Percentiles rank a stretch among this genome's conserved stretches.
Conservation (phyloP, 768 basidiomycete genomes). For the Sporobolomyces roseus region DNA sequence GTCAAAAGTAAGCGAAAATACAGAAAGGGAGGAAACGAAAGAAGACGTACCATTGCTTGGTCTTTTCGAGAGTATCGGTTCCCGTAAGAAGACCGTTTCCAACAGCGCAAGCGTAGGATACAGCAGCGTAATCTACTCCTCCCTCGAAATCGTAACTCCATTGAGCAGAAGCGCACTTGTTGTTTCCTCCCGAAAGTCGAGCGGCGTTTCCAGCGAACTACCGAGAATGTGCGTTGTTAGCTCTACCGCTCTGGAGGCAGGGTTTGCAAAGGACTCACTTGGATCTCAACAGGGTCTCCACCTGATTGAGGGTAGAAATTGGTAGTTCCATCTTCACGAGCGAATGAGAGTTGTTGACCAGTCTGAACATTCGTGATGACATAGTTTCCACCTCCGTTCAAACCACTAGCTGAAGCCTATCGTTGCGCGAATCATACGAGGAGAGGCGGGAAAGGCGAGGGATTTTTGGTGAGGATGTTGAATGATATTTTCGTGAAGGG, state of each 20-base stretch:
- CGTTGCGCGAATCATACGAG: not conserved
- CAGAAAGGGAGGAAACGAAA: not conserved
- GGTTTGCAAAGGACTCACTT: constrained; percentile 15
- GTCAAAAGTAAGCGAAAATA: not conserved
- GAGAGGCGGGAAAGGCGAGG: not conserved
- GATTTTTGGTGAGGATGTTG: not conserved
- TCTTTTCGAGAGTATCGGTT: constrained; percentile 36
- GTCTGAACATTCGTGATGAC: constrained; percentile 35
- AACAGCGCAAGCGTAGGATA: constrained; percentile 37
- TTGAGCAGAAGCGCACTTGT: constrained; percentile 36
- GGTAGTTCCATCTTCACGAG: constrained; percentile 14
- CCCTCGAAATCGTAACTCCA: constrained; percentile 21
- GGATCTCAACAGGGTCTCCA: constrained; percentile 20
- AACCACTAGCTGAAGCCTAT: constrained; percentile 21
- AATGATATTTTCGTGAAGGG: no score
- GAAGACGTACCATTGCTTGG: constrained; percentile 35
- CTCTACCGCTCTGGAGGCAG: no score
- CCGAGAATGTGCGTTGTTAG: not conserved
- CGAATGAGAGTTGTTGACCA: constrained; percentile 25
- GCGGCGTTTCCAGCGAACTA: constrained; percentile 19
- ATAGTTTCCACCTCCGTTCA: constrained; percentile 35
- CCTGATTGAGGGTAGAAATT: constrained; percentile 30
- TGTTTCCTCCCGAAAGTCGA: constrained; percentile 37
- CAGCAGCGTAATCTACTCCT: constrained; percentile 35
- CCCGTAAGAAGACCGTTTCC: constrained; percentile 29